A percentile compares a stretch with the other conserved stretches of the same genome.
Conservation (phyloP, 495 filamentous ascomycete species). For the Hypomontagnella monticulosa region DNA sequence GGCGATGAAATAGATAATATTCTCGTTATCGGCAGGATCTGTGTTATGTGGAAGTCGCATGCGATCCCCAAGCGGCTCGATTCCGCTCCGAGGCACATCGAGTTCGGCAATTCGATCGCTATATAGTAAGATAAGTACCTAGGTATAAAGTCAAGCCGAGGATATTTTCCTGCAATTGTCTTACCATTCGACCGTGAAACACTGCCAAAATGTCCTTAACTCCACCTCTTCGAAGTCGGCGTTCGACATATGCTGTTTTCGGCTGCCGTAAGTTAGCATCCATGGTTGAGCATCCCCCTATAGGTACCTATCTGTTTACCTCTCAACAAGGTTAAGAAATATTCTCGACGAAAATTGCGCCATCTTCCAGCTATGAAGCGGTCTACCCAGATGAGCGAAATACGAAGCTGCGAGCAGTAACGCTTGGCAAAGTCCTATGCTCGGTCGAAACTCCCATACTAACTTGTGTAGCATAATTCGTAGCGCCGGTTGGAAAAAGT, state of each 20-base stretch:
- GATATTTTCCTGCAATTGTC: not conserved
- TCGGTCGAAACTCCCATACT: slow-evolving; percentile 47
- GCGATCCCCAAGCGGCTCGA: slow-evolving; percentile 48
- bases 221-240: slow-evolving; percentile 44
- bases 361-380: slow-evolving; percentile 51
- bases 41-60: slow-evolving; percentile 48
- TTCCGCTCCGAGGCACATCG: slow-evolving; percentile 47
- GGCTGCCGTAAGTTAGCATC: slow-evolving; percentile 34
- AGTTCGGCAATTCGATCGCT: slow-evolving; percentile 50
- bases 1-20: slow-evolving; percentile 49
- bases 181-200: slow-evolving; percentile 52
- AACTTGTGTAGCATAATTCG: slow-evolving; percentile 45
- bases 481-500: slow-evolving; percentile 49
- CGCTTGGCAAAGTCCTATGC: slow-evolving; percentile 44
- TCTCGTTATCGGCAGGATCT: slow-evolving; percentile 46
- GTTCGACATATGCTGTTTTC: slow-evolving; percentile 31
- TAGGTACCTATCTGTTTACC: slow-evolving; percentile 25
- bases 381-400: slow-evolving; percentile 49
- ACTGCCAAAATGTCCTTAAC: slow-evolving; percentile 50
- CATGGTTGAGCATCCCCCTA: not conserved
- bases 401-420: slow-evolving; percentile 51
- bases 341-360: slow-evolving; percentile 45
- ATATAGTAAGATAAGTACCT: slow-evolving; percentile 7
- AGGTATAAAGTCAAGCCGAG: not conserved
- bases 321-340: slow-evolving; percentile 44